Base-by-base conservation (phyloP, 2,329 filamentous ascomycete species). In the Nothophaeocryptopus gaeumannii region DNA sequence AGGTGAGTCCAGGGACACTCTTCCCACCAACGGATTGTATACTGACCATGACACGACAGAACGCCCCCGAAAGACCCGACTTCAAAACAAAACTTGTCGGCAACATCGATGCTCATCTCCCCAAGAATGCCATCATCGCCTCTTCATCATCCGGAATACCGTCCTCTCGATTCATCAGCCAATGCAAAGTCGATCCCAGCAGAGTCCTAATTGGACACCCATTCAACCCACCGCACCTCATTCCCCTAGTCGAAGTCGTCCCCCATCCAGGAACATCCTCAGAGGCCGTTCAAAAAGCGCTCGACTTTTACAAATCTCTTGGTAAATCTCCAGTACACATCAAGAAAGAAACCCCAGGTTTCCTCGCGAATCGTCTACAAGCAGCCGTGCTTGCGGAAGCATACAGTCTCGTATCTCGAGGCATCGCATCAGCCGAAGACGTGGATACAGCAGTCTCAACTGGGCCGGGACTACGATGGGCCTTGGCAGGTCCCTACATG, bases 221-320 rank as follows among this genome's bases (percentile, higher is more conserved):
- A 0, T 76, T 76, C 63, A 76, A 77, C 53, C 74, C 74, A 8
- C 74, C 74, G 5, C 74, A 77, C 53, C 61, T 77, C 13, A 72
- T 77, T 14, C 74, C 73, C 1, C 63, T 77, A 11, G 72, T 77
- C 14, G 74, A 77, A 57, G 70, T 77, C 0, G 73, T 75, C 1
- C 69, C 68, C 8, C 67, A 70, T 2, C 40, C 53, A 1, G 55
- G 58, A 35, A 74, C 72, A 0, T 48, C 60, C 5, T 12, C 49
- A 1, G 46, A 45, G 0, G 55, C 60, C 5, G 58, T 69, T 13
- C 38, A 55, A 3, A 49, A 50, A 8, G 64, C 71, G 1, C 65
- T 72, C 55, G 56, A 39, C 0, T 75, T 76, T 51, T 77, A 75
- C 59, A 57, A 56, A 8, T 51, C 35, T 5, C 55, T 74, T 2